A percentile compares a stretch with the other conserved stretches of the same genome.
These are phyloP conservation scores for Tanacetum coccineum DNA, from an alignment of 129 eudicot genomes.

Conservation along the genomic window DNA sequence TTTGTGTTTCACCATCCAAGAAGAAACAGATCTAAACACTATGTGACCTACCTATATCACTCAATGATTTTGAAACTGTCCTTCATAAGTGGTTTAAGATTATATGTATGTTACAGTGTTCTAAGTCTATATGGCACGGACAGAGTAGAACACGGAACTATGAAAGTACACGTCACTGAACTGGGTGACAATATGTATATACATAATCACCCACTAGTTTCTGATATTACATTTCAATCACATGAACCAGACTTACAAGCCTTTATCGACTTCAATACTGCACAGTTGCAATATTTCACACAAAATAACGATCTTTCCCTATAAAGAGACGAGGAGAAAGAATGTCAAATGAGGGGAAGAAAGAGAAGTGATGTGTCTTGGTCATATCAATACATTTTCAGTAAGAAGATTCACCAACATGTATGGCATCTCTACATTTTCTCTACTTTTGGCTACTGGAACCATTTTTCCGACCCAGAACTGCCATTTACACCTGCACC, in stretches of 20 bases:
- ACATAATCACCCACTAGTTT: conserved; percentile 17
- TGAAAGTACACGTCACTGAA: conserved; percentile 6
- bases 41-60: no score
- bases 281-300: conserved; percentile 20
- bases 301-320: conserved; percentile 25
- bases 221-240: conserved; percentile 6
- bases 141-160: not conserved
- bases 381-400: conserved; percentile 33
- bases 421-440: conserved; percentile 22
- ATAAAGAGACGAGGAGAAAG: conserved; percentile 13
- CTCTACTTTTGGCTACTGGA: conserved; percentile 12
- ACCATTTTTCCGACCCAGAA: not conserved
- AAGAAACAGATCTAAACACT: no score
- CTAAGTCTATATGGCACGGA: not conserved
- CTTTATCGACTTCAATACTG: conserved; percentile 6
- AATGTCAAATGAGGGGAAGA: conserved; percentile 24
- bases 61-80: no score
- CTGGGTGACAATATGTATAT: conserved; percentile 18
- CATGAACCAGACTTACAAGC: conserved; percentile 20
- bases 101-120: no score
- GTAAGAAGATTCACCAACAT: conserved; percentile 10
- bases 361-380: conserved; percentile 17
- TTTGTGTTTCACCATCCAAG: no score
- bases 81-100: not conserved
- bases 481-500: conserved; percentile 26